These are phyloP conservation scores for Talaromyces sp. DNA, from an alignment of 2,329 filamentous ascomycete genomes.

Conservation along the genomic window DNA sequence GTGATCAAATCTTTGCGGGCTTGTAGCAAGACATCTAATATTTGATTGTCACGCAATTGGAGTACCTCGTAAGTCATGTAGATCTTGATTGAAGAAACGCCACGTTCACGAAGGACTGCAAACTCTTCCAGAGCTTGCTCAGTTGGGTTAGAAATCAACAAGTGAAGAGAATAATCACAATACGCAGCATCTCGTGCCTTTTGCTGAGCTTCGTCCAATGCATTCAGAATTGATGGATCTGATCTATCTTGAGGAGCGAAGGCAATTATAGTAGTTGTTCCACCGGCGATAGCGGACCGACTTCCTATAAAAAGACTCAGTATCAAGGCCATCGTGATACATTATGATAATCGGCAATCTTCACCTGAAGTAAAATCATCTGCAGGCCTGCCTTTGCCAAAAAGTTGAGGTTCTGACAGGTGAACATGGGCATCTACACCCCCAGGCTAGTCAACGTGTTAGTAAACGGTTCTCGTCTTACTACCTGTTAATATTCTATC, in stretches of 20 bases:
- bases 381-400: conserved; percentile 30
- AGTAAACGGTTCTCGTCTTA: background rate
- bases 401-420: conserved; percentile 39
- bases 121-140: conserved; percentile 36
- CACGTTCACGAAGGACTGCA: conserved; percentile 34
- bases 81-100: conserved; percentile 48
- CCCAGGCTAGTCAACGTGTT: conserved; percentile 30
- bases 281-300: conserved; percentile 47
- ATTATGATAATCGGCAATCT: conserved; percentile 19
- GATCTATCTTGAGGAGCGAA: conserved; percentile 49
- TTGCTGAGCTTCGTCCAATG: conserved; percentile 42
- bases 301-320: background rate
- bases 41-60: conserved; percentile 39
- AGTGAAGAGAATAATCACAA: conserved; percentile 52
- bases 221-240: conserved; percentile 44
- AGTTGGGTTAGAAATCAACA: conserved; percentile 39
- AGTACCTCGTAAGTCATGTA: conserved; percentile 49
- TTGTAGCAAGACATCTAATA: conserved; percentile 44
- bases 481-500: background rate
- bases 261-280: conserved; percentile 49
- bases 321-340: conserved; percentile 21
- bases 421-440: conserved; percentile 52
- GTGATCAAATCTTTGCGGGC: conserved; percentile 43
- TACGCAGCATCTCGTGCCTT: conserved; percentile 47
- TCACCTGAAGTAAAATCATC: conserved; percentile 43